Conservation (phyloP, 2,329 filamentous ascomycete species). For the Aspergillus melleus region DNA sequence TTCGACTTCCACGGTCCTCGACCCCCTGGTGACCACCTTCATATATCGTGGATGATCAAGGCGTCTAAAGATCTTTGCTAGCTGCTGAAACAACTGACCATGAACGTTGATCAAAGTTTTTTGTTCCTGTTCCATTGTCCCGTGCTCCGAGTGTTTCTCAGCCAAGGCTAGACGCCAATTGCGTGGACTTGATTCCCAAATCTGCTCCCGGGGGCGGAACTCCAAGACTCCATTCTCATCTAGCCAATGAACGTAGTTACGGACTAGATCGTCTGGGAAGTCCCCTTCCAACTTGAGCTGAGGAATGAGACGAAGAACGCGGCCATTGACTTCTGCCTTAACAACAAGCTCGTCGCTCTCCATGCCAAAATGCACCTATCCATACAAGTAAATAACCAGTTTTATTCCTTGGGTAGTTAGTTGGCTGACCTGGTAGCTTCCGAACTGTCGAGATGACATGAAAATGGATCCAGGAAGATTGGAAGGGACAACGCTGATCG, state of each 20-base stretch:
- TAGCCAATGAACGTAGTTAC: slow-evolving; percentile 51
- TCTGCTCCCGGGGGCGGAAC: slow-evolving; percentile 25
- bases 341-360: slow-evolving; percentile 8
- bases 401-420: not conserved
- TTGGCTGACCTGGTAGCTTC: slow-evolving; percentile 23
- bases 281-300: slow-evolving; percentile 27
- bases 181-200: slow-evolving; percentile 25
- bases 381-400: not conserved
- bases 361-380: slow-evolving; percentile 22
- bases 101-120: slow-evolving; percentile 33
- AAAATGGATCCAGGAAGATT: slow-evolving; percentile 37
- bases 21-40: slow-evolving; percentile 24
- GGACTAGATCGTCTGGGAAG: slow-evolving; percentile 37
- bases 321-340: slow-evolving; percentile 7
- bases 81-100: slow-evolving; percentile 34
- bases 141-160: slow-evolving; percentile 2
- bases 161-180: slow-evolving; percentile 32
- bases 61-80: slow-evolving; percentile 33
- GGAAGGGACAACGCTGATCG: slow-evolving; percentile 37
- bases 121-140: slow-evolving; percentile 3
- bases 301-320: slow-evolving; percentile 25
- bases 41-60: slow-evolving; percentile 40
- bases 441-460: slow-evolving; percentile 26
- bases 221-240: slow-evolving; percentile 30
- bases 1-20: slow-evolving; percentile 29